Conservation (phyloP, 2,329 filamentous ascomycete genomes). For the Aspergillus arachidicola region DNA sequence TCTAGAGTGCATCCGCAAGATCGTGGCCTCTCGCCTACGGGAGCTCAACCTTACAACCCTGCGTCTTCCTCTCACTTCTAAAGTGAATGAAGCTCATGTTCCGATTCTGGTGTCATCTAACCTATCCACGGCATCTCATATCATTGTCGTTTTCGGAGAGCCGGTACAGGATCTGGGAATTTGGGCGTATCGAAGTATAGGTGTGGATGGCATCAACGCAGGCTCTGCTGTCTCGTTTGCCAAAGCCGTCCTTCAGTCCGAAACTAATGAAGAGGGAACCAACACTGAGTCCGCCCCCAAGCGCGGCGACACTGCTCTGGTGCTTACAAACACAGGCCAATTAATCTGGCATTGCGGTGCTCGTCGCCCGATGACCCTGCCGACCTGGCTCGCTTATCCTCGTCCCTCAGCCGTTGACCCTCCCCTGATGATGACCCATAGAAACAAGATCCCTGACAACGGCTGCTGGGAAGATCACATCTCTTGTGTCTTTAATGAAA, state of each 20-base stretch:
- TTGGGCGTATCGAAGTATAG: slow-evolving; percentile 69
- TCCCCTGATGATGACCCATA: slow-evolving; percentile 51
- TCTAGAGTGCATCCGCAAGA: slow-evolving; percentile 57
- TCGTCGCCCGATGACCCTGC: slow-evolving; percentile 60
- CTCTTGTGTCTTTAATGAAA: slow-evolving; percentile 64
- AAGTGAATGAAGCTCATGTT: slow-evolving; percentile 58
- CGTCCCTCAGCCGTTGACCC: slow-evolving; percentile 65
- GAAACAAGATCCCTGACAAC: slow-evolving; percentile 68
- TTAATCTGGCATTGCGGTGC: slow-evolving; percentile 72
- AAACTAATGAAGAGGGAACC: slow-evolving; percentile 20
- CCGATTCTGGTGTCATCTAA: slow-evolving; percentile 68
- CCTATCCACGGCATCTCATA: slow-evolving; percentile 59
- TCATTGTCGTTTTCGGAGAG: slow-evolving; percentile 77
- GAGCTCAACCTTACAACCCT: slow-evolving; percentile 62
- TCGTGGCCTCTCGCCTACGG: slow-evolving; percentile 65
- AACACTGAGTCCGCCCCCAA: slow-evolving; percentile 9
- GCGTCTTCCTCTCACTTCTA: slow-evolving; percentile 61
- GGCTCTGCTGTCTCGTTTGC: slow-evolving; percentile 73
- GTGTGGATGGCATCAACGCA: slow-evolving; percentile 65
- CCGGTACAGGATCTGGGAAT: slow-evolving; percentile 71
- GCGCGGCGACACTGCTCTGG: slow-evolving; percentile 48
- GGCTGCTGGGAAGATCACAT: slow-evolving; percentile 63
- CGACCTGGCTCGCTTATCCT: slow-evolving; percentile 61
- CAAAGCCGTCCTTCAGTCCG: slow-evolving; percentile 42
- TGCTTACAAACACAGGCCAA: slow-evolving; percentile 79